Evolutionary conservation across 306 rosid genomes (phyloP).

Genomic region (Neltuma alba): DNA sequence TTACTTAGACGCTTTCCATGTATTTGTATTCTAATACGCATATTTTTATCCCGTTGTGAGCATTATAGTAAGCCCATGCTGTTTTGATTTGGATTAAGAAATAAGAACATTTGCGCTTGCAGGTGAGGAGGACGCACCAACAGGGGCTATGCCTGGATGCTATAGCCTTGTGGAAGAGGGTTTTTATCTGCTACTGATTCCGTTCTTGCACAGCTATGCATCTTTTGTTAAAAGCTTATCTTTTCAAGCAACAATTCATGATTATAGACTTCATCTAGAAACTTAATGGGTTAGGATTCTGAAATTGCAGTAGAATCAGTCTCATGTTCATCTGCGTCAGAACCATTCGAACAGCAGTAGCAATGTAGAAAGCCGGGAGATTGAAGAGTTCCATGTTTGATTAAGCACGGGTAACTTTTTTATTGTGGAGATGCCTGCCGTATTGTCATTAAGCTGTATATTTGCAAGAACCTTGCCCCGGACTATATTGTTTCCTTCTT

Average conservation of each 20-base stretch:
- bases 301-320: slow-evolving; percentile 4
- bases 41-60: slow-evolving; percentile 5
- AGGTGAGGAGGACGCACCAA: slow-evolving; percentile 91
- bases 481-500: slow-evolving; percentile 7
- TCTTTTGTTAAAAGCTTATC: slow-evolving; percentile 1
- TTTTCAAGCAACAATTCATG: no score
- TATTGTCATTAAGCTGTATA: not conserved
- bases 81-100: slow-evolving; percentile 32
- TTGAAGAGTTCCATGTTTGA: slow-evolving; percentile 13
- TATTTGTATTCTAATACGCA: slow-evolving; percentile 3
- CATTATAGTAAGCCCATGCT: not conserved
- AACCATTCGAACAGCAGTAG: slow-evolving; percentile 15
- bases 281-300: not conserved
- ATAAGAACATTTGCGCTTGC: slow-evolving; percentile 42
- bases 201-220: slow-evolving; percentile 11
- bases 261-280: slow-evolving; percentile 5
- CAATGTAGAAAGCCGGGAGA: not conserved
- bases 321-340: not conserved
- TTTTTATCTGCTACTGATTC: slow-evolving; percentile 37
- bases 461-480: not conserved
- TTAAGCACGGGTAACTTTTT: no score
- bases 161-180: slow-evolving; percentile 93
- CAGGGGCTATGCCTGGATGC: slow-evolving; percentile 99
- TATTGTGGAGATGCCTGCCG: slow-evolving; percentile 15
- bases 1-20: not conserved